phyloP scores from a whole-genome alignment of 2,329 filamentous ascomycete genomes.

The Lecanicillium sp. region DNA sequence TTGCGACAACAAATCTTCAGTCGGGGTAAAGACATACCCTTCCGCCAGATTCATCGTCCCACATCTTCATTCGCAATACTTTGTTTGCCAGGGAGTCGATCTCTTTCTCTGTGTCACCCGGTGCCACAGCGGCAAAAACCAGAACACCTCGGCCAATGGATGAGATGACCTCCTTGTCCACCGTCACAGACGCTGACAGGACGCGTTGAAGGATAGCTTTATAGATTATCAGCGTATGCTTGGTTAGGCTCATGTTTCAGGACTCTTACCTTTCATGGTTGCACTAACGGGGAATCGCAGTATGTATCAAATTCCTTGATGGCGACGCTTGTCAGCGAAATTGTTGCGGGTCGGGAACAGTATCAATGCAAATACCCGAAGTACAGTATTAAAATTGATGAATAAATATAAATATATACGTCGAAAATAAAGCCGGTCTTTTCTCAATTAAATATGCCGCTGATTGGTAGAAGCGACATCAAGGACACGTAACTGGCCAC shows the following conservation, averaged over 20 bases:
- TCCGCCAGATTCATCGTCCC: slow-evolving; percentile 71
- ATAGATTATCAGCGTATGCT: slow-evolving; percentile 12
- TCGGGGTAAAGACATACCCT: slow-evolving; percentile 41
- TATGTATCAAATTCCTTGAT: too few species aligned
- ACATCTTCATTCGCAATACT: slow-evolving; percentile 82
- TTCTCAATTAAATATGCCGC: too few species aligned
- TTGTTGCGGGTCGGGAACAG: too few species aligned
- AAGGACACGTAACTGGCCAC: too few species aligned
- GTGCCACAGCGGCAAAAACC: slow-evolving; percentile 84
- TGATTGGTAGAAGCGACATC: too few species aligned
- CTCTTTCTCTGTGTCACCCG: slow-evolving; percentile 84
- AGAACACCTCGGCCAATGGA: slow-evolving; percentile 85
- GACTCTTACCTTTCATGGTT: slow-evolving; percentile 5
- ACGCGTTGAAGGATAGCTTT: slow-evolving; percentile 88
- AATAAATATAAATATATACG: too few species aligned
- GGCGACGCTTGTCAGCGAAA: too few species aligned
- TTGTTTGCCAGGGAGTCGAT: slow-evolving; percentile 76
- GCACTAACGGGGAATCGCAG: too few species aligned
- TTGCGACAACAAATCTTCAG: slow-evolving; percentile 10
- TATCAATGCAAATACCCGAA: too few species aligned
- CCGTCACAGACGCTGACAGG: slow-evolving; percentile 88
- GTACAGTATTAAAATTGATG: too few species aligned
- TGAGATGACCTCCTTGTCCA: slow-evolving; percentile 83
- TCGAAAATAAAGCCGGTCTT: too few species aligned
- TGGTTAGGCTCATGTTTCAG: too few species aligned